Base-by-base conservation (phyloP, 2,329 filamentous ascomycete genomes). In the Neurospora sp. region DNA sequence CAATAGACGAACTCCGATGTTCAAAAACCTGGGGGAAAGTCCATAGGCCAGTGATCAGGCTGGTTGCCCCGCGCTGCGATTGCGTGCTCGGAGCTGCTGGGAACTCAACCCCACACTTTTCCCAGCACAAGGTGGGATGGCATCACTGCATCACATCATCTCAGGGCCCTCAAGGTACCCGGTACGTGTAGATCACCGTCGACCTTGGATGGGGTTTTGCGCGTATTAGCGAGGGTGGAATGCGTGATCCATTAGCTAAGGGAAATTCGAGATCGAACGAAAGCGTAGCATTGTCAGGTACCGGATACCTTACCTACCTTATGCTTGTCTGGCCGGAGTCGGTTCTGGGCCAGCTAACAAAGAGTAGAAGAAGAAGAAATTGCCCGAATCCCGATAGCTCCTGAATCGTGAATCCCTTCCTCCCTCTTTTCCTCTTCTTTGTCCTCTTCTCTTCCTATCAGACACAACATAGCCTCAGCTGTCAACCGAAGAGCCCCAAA, bases 21-120 rank as follows among this genome's bases (percentile, higher is more conserved):
- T 52, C 6, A 7, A 52, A 13, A 52, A 23, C 43, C n/a, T 7
- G 43, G n/a, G 5, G n/a, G 23, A 17, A 28, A 58, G 19, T 58
- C 23, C 23, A 33, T 17, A 58, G 23, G 23, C 52, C 52, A 17
- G 23, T 33, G 23, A 62, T 33, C 23, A 17, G 66, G 46, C 40
- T 68, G 68, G 71, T 68, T 71, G 73, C 71, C 74, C 73, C 73
- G 72, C 72, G 74, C 74, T 73, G 74, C 74, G 75, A 79, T 79
- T 75, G 77, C 78, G 78, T 79, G 77, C 77, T 79, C 23, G 23
- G 43, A 58, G 52, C 23, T 58, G 52, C 52, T 72, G 71, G 72
- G 46, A 66, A 40, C 70, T 73, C 74, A 75, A 75, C 75, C 77
- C 78, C 76, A 73, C 66, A 72, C 68, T 67, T 70, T 75, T 72